Base-by-base conservation (phyloP, 2,329 filamentous ascomycete genomes). In the Blastomyces silverae region DNA sequence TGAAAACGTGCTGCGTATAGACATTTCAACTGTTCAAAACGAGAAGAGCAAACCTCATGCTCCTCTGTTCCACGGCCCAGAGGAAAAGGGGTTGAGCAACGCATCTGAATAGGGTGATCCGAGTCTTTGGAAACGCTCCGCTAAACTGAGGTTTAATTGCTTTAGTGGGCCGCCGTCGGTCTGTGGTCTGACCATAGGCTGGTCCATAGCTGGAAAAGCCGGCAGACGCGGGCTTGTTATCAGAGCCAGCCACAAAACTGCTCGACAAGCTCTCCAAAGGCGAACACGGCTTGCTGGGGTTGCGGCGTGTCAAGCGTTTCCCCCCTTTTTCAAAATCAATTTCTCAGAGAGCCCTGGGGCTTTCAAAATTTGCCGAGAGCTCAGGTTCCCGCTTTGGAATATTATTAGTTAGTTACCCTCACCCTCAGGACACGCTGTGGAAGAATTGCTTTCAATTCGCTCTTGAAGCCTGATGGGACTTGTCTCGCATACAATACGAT, bases 221-320 rank as follows among this genome's bases (percentile, higher is more conserved):
- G n/a, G 31, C 31, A 34, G 31, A 34, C 31, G 31, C 31, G 31
- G 31, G 31, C 5, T 3, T 37, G 34, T 11, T 11, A 37, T 37
- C 34, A 10, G 10, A 37, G 34, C 1, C 34, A 37, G 34, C 34
- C 34, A 37, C 34, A 37, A 37, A 37, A 31, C 31, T 31, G 31
- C 56, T 39, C 34, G 31, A 58, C 25, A 58, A 58, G 37, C 56
- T 58, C 42, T 42, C 42, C 34, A 58, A 58, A 20, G 13, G 25
- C 37, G 44, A 39, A 52, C n/a, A 25, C n/a, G 11, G 50, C n/a
- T 52, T 28, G 6, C 15, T 17, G 50, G 50, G 50, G 31, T 2
- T 2, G 25, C n/a, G n/a, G 44, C n/a, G n/a, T n/a, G n/a, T n/a
- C n/a, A n/a, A n/a, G n/a, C n/a, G n/a, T n/a, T n/a, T n/a, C n/a